Conservation (phyloP, 2,329 filamentous ascomycete species). For the Stenocarpella maydis region DNA sequence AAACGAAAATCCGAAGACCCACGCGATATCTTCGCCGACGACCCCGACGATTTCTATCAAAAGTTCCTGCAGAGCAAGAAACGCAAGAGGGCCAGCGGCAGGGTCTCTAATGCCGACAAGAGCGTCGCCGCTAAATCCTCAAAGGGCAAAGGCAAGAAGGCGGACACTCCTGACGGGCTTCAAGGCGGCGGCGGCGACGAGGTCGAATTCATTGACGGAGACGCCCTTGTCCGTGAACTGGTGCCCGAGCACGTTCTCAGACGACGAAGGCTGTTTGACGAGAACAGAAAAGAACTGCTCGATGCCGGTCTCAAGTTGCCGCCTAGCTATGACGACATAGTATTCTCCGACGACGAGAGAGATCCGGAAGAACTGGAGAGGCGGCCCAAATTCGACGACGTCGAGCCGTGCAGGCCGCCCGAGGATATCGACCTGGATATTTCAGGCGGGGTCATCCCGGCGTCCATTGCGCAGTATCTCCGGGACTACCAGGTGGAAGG, state of each 20-base stretch:
- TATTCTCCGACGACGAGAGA: slow-evolving; percentile 74
- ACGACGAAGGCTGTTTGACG: slow-evolving; percentile 75
- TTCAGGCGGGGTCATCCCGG: slow-evolving; percentile 84
- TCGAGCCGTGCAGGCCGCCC: slow-evolving; percentile 74
- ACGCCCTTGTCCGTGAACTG: slow-evolving; percentile 46
- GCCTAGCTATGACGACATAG: slow-evolving; percentile 77
- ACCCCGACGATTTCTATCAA: slow-evolving; percentile 68
- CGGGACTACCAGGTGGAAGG: slow-evolving; percentile 92
- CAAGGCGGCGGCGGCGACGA: slow-evolving; percentile 26
- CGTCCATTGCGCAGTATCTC: slow-evolving; percentile 88
- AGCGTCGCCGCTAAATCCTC: not conserved
- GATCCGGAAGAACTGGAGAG: slow-evolving; percentile 58
- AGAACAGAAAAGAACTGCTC: slow-evolving; percentile 64
- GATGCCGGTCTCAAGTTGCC: slow-evolving; percentile 78
- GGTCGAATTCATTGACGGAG: slow-evolving; percentile 39
- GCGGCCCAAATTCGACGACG: slow-evolving; percentile 71
- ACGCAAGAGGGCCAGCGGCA: slow-evolving; percentile 54
- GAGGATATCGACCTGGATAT: slow-evolving; percentile 77
- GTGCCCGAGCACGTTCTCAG: slow-evolving; percentile 78
- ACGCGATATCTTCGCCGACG: slow-evolving; percentile 48
- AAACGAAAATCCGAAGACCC: slow-evolving; percentile 29
- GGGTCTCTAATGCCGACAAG: slow-evolving; percentile 55
- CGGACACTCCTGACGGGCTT: not conserved
- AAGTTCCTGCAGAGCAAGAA: slow-evolving; percentile 63
- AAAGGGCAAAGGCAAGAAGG: slow-evolving; percentile 42